Evolutionary conservation across 768 basidiomycete species (phyloP), one percentile per base, ranked within the genome.

Genomic region (Russula abietina): DNA sequence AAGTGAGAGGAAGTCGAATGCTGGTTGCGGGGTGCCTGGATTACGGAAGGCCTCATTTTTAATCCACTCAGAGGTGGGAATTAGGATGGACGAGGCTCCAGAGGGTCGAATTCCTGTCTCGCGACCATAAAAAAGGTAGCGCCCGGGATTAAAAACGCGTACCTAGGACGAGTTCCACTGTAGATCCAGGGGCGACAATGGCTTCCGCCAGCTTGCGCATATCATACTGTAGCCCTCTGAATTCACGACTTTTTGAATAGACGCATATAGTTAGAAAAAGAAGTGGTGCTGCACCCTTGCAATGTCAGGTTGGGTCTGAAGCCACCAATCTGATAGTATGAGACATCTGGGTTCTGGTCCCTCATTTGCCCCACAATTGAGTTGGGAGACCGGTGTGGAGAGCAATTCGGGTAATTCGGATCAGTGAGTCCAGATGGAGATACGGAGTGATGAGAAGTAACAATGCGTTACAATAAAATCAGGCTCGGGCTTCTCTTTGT

Each of bases 261-360:
- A 2, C 12, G 26, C 24, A 39, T 63, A 28, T 43, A 33, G 14
- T 26, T 36, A 22, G 10, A 11, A 59, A 43, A 28, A 17, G 57
- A 57, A 57, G 52, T 17, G 14, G 41, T 14, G 50, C 45, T 16
- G 57, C 28, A 65, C 56, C 55, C 52, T 61, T 63, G 57, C 65
- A 68, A 39, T 17, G 48, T 45, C 28, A 60, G 19, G 32, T 66
- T 62, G 19, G 60, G 53, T 30, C 58, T 60, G 16, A 67, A 63
- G 55, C 65, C 67, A 50, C 61, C 67, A 48, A 67, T 66, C 57
- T 66, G 67, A 58, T 62, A 67, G 11, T 66, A 67, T 12, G 36
- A 53, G 19, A 50, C n/a, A 3, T n/a, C 50, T 36, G 57, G 59
- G 24, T 28, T 39, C 4, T 36, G 60, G 55, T 59, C 59, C 33